phyloP scores from a whole-genome alignment of 2,329 filamentous ascomycete genomes.

The Aspergillus ustus region DNA sequence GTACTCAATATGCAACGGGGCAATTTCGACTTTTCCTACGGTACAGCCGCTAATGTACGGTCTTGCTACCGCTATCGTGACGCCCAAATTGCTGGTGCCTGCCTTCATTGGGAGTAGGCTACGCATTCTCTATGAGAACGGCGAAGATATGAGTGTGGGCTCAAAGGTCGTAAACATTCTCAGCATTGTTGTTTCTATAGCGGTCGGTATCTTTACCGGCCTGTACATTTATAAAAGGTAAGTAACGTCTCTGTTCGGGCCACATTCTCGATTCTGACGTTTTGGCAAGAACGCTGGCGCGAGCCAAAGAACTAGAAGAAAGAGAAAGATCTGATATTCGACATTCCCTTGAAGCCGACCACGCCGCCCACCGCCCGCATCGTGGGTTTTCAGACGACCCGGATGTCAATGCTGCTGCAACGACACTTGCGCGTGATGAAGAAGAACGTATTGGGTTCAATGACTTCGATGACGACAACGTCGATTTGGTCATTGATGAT shows the following conservation, averaged over 20 bases:
- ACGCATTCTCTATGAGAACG: constrained; percentile 79
- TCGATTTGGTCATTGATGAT: constrained; percentile 51
- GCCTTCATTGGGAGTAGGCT: constrained; percentile 89
- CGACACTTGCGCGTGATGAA: constrained; percentile 47
- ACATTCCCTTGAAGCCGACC: constrained; percentile 39
- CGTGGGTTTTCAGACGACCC: constrained; percentile 45
- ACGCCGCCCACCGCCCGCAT: constrained; percentile 40
- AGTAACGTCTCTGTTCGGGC: constrained; percentile 17
- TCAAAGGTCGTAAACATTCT: constrained; percentile 84
- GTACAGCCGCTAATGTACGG: constrained; percentile 77
- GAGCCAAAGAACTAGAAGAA: constrained; percentile 54
- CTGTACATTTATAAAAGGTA: constrained; percentile 79
- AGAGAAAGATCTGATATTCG: constrained; percentile 49
- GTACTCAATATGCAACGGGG: constrained; percentile 91
- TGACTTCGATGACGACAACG: constrained; percentile 45
- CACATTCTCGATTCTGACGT: no score
- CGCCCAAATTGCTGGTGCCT: constrained; percentile 87
- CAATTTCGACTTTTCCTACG: constrained; percentile 89
- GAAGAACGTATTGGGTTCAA: constrained; percentile 48
- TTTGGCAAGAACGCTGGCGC: constrained; percentile 48
- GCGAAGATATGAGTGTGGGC: constrained; percentile 77
- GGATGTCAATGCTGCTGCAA: constrained; percentile 45
- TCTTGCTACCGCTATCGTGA: constrained; percentile 78
- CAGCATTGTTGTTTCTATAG: constrained; percentile 73
- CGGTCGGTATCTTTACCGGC: constrained; percentile 75